phyloP scores from a whole-genome alignment of 805 yeast genomes.

The Metschnikowia baotianmanensis region DNA sequence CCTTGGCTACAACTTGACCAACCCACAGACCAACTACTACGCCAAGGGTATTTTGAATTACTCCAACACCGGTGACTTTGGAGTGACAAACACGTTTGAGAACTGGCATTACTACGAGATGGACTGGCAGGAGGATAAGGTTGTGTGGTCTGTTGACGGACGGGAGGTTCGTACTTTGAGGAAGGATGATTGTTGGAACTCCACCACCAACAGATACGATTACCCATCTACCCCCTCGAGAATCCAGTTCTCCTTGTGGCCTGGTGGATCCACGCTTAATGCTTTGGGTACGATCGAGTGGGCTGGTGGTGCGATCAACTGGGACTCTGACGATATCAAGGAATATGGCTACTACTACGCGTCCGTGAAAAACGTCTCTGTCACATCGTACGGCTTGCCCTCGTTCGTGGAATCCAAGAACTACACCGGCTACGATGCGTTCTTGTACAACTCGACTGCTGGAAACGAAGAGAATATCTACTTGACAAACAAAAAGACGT shows the following conservation, averaged over 20 bases:
- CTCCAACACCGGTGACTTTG: slow-evolving; percentile 49
- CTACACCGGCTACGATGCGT: slow-evolving; percentile 48
- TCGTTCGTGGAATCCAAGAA: slow-evolving; percentile 33
- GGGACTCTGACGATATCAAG: slow-evolving; percentile 73
- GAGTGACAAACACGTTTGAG: slow-evolving; percentile 54
- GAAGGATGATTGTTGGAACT: slow-evolving; percentile 59
- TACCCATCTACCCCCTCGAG: slow-evolving; percentile 77
- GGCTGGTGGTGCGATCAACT: slow-evolving; percentile 87
- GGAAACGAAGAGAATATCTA: slow-evolving; percentile 40
- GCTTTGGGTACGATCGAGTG: slow-evolving; percentile 68
- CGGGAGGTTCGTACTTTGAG: slow-evolving; percentile 59
- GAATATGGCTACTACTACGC: slow-evolving; percentile 82
- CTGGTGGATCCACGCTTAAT: slow-evolving; percentile 60
- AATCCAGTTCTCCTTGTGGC: slow-evolving; percentile 75
- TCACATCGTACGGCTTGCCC: slow-evolving; percentile 77
- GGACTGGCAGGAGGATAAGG: slow-evolving; percentile 76
- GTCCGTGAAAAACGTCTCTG: slow-evolving; percentile 53
- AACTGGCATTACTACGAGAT: slow-evolving; percentile 72
- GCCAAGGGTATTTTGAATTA: slow-evolving; percentile 71
- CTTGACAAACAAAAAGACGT: slow-evolving; percentile 61
- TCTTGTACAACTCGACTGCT: slow-evolving; percentile 45
- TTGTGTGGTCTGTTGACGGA: slow-evolving; percentile 76
- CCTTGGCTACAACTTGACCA: slow-evolving; percentile 68
- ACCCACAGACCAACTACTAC: slow-evolving; percentile 78
- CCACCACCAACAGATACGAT: slow-evolving; percentile 52